Percentiles rank a stretch among this genome's conserved stretches.
These are phyloP conservation scores for Geum urbanum DNA, from an alignment of 306 rosid species.

Conservation along the genomic window DNA sequence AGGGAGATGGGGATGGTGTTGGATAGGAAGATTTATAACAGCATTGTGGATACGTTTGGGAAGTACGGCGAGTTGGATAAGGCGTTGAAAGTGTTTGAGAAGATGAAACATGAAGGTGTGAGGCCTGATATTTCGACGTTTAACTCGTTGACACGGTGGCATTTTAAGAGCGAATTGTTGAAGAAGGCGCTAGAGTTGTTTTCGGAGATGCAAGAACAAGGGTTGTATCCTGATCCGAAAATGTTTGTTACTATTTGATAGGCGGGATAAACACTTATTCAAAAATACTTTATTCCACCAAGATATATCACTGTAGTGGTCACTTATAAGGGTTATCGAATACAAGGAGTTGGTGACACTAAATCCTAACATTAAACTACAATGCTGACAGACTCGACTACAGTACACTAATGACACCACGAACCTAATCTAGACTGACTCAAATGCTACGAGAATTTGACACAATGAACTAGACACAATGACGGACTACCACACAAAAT, in stretches of 20 bases:
- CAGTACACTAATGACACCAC: too few species aligned
- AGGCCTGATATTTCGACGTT: slow-evolving; percentile 61
- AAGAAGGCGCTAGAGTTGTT: slow-evolving; percentile 51
- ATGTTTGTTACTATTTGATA: slow-evolving; percentile 54
- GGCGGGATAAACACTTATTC: too few species aligned
- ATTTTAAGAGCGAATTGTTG: slow-evolving; percentile 53
- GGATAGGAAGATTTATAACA: slow-evolving; percentile 56
- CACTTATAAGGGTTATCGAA: too few species aligned
- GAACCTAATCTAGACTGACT: too few species aligned
- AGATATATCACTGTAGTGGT: too few species aligned
- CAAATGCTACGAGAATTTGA: too few species aligned
- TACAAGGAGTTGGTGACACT: too few species aligned
- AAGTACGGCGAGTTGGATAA: slow-evolving; percentile 62
- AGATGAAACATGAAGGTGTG: slow-evolving; percentile 55
- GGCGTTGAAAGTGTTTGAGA: slow-evolving; percentile 56
- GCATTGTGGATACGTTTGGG: slow-evolving; percentile 67
- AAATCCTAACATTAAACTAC: too few species aligned
- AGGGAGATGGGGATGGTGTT: slow-evolving; percentile 47
- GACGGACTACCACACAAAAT: too few species aligned
- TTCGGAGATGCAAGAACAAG: slow-evolving; percentile 60
- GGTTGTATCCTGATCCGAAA: slow-evolving; percentile 80
- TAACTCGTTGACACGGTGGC: slow-evolving; percentile 70
- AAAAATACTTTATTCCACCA: too few species aligned
- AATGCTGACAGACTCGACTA: too few species aligned
- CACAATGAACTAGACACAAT: too few species aligned